A percentile compares a stretch with the other conserved stretches of the same genome.
phyloP scores from a whole-genome alignment of 2,329 filamentous ascomycete species.

The Fusarium chaquense region DNA sequence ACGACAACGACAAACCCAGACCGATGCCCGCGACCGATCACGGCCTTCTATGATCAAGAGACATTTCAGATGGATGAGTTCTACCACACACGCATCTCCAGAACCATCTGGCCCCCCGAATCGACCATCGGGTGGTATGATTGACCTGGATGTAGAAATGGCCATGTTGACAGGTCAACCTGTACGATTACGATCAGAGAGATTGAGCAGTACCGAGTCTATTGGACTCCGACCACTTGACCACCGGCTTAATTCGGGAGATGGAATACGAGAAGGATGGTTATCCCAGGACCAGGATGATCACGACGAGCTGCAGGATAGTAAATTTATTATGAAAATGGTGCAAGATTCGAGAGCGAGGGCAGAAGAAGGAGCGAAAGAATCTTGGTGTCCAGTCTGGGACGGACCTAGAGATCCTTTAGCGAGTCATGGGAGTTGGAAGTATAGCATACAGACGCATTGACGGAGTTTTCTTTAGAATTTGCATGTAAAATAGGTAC shows the following conservation, averaged over 20 bases:
- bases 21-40: slow-evolving; percentile 9
- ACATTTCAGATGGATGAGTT: slow-evolving; percentile 34
- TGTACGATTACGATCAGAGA: slow-evolving; percentile 9
- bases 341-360: slow-evolving; percentile 32
- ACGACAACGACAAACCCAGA: not conserved
- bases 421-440: slow-evolving; percentile 32
- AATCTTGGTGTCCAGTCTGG: slow-evolving; percentile 43
- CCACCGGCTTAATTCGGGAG: slow-evolving; percentile 28
- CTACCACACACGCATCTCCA: slow-evolving; percentile 16
- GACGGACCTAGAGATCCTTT: slow-evolving; percentile 39
- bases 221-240: slow-evolving; percentile 17
- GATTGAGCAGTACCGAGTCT: slow-evolving; percentile 10
- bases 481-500: not conserved
- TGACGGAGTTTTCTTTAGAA: not conserved
- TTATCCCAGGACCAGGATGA: slow-evolving; percentile 8
- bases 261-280: slow-evolving; percentile 38
- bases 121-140: slow-evolving; percentile 14
- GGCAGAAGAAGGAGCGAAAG: slow-evolving; percentile 34
- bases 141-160: slow-evolving; percentile 39
- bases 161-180: slow-evolving; percentile 41
- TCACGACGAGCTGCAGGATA: slow-evolving; percentile 9
- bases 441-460: slow-evolving; percentile 27
- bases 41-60: slow-evolving; percentile 6
- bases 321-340: slow-evolving; percentile 40
- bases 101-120: slow-evolving; percentile 3